phyloP scores from a whole-genome alignment of 1,139 yeast species.

The Arxiozyma slooffiae region DNA sequence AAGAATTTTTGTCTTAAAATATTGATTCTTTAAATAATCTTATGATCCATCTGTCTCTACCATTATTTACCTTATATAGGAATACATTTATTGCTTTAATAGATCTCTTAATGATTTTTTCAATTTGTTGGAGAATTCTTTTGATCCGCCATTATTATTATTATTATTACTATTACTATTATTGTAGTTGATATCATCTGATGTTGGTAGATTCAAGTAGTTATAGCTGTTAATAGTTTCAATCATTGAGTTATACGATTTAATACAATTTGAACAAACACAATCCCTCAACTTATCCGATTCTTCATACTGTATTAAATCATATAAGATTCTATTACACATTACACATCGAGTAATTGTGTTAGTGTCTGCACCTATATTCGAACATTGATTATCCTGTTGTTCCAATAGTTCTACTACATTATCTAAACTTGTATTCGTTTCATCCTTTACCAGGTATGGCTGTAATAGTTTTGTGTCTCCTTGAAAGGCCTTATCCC shows the following conservation, averaged over 20 bases:
- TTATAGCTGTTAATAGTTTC: slow-evolving; percentile 32
- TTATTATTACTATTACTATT: background rate
- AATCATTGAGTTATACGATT: slow-evolving; percentile 45
- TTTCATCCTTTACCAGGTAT: background rate
- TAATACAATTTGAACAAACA: slow-evolving; percentile 57
- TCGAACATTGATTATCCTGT: background rate
- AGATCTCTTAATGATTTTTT: slow-evolving; percentile 23
- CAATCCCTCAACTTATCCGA: slow-evolving; percentile 37
- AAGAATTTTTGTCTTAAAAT: background rate
- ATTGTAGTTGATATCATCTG: background rate
- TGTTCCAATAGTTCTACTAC: background rate
- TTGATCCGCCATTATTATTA: no score
- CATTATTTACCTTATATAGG: no score
- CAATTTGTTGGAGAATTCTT: slow-evolving; percentile 27
- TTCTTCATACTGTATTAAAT: slow-evolving; percentile 40
- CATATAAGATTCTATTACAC: slow-evolving; percentile 60
- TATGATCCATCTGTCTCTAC: background rate
- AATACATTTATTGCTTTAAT: background rate
- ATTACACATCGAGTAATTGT: slow-evolving; percentile 39
- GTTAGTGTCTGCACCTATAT: background rate
- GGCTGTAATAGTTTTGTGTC: background rate
- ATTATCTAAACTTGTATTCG: background rate
- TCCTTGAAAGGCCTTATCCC: background rate
- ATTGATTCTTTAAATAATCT: no score
- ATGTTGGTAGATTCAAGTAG: slow-evolving; percentile 5